Evolutionary conservation across 495 filamentous ascomycete genomes (phyloP), one percentile per base, ranked within the genome.

Genomic region (Cudoniella acicularis): DNA sequence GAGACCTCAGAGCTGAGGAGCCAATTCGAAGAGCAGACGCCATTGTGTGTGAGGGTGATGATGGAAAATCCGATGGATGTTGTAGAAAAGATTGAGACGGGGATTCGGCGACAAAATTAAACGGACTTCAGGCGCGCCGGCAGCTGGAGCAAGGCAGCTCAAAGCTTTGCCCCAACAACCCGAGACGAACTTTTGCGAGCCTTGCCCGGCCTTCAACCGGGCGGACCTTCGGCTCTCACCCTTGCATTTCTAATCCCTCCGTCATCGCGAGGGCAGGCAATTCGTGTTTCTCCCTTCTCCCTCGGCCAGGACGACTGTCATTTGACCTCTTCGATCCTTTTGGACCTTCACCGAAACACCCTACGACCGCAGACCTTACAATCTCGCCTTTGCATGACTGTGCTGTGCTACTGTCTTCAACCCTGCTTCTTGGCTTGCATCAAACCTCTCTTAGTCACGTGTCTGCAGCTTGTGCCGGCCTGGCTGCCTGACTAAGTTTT

Each of bases 1-100:
- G 84, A 70, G 89, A 81, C 69, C 92, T 87, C 67, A 96, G 76
- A 71, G 84, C 83, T 71, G 88, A 78, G 67, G 82, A 80, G 75
- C 85, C 82, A 64, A 96, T 77, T 79, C 90, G 85, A 68, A 93
- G 73, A 70, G 88, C 81, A 65, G 90, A 81, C 69, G 90, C 85
- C 88, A 96, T 96, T 71, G 75, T 79, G 64, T 70, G 54, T 60
- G 57, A 40, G 25, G 30, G 57, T 46, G 27, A 21, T 54, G 40
- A 56, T 45, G 59, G 66, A 61, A 71, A 66, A 64, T 67, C 21
- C 20, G 10, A 54, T 59, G 64, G 10, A 54, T 59, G 64, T 61
- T 59, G 62, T 65, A 67, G 59, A 66, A 59, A 42, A 49, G 60
- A 49, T 60, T 57, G 56, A 59, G 60, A 59, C 64, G 49, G 61